phyloP scores from a whole-genome alignment of 139 green algal species.

The Asterochloris sp. region DNA sequence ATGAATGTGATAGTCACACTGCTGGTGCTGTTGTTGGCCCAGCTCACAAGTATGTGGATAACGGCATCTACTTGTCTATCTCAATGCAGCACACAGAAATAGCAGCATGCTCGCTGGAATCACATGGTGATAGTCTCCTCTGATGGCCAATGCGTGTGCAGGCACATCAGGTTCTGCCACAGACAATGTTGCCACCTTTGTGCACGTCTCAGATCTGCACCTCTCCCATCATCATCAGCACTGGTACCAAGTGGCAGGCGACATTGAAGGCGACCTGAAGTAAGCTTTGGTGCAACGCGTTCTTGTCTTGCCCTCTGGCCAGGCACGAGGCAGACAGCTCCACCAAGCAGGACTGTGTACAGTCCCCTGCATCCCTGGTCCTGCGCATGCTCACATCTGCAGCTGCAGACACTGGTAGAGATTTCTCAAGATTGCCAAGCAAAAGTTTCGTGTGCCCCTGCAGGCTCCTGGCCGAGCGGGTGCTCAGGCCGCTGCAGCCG shows the following conservation, averaged over 20 bases:
- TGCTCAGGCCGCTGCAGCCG: constrained; percentile 30
- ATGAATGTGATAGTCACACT: too few species aligned
- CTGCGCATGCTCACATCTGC: not conserved
- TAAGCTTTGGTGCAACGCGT: not conserved
- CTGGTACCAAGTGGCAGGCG: constrained; percentile 25
- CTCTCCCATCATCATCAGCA: constrained; percentile 24
- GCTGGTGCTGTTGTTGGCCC: too few species aligned
- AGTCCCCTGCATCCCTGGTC: not conserved
- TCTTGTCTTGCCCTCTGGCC: not conserved
- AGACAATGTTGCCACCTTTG: constrained; percentile 11
- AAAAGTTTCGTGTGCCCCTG: not conserved
- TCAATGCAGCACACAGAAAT: too few species aligned
- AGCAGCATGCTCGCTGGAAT: too few species aligned
- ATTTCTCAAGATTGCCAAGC: not conserved
- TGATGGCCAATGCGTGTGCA: not conserved
- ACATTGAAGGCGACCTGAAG: constrained; percentile 45
- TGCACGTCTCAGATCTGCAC: constrained; percentile 42
- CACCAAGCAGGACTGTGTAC: not conserved
- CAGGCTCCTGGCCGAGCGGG: constrained; percentile 25
- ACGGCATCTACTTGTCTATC: too few species aligned
- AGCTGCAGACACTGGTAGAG: not conserved
- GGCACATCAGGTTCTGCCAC: not conserved
- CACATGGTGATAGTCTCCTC: too few species aligned
- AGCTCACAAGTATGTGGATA: too few species aligned
- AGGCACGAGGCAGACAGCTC: not conserved